Conservation (phyloP, 2,329 filamentous ascomycete genomes). For the Aspergillus tubingensis region DNA sequence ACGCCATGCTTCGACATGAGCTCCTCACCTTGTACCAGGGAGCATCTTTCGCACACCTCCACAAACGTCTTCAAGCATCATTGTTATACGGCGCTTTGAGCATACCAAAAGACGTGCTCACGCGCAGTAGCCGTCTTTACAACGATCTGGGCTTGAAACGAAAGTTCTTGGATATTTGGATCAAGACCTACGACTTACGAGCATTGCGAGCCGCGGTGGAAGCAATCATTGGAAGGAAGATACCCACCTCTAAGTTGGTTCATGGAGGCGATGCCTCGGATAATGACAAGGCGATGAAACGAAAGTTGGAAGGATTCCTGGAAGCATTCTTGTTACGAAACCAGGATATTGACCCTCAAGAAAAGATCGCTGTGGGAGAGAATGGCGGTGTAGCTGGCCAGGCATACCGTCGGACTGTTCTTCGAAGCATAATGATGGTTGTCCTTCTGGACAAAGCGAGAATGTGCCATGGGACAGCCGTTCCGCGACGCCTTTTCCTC, state of each 20-base stretch:
- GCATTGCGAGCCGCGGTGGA: constrained; percentile 57
- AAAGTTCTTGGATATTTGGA: constrained; percentile 60
- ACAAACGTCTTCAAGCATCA: constrained; percentile 61
- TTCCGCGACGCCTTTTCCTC: constrained; percentile 53
- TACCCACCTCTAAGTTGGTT: constrained; percentile 30
- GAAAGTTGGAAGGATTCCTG: constrained; percentile 55
- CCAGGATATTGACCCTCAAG: constrained; percentile 50
- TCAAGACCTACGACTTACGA: constrained; percentile 57
- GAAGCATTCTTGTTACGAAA: constrained; percentile 61
- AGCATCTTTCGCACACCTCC: constrained; percentile 51
- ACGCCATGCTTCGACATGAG: constrained; percentile 45
- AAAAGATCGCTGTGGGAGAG: constrained; percentile 26
- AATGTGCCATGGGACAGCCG: constrained; percentile 31
- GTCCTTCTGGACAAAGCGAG: constrained; percentile 61
- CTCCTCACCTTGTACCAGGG: constrained; percentile 59
- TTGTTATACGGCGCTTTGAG: constrained; percentile 59
- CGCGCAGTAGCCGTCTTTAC: constrained; percentile 49
- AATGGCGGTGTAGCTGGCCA: constrained; percentile 48
- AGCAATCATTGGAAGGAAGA: constrained; percentile 59
- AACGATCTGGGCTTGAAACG: constrained; percentile 61
- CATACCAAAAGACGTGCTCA: constrained; percentile 55
- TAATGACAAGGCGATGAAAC: constrained; percentile 36
- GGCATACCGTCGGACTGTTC: constrained; percentile 58
- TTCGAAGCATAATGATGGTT: constrained; percentile 62
- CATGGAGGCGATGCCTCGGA: constrained; percentile 1